A percentile compares a stretch with the other conserved stretches of the same genome.
phyloP scores from a whole-genome alignment of 495 filamentous ascomycete species.

The Penicillium flavigenum region DNA sequence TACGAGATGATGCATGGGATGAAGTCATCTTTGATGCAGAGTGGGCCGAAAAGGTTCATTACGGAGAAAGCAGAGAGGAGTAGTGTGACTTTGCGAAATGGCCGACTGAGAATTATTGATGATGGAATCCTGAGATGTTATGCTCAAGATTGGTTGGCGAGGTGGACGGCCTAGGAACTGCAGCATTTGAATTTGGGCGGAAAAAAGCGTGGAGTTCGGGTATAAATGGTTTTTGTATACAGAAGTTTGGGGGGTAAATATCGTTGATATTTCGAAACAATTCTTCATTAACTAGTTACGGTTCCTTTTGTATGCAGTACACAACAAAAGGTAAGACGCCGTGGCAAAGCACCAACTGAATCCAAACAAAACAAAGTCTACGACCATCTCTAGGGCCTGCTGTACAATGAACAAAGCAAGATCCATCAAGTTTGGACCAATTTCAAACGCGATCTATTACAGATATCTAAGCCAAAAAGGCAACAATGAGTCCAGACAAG shows the following conservation, averaged over 20 bases:
- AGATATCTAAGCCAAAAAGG: constrained; percentile 19
- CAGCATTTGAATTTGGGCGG: not conserved
- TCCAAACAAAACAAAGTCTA: not conserved
- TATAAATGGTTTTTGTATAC: not conserved
- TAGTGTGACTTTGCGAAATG: constrained; percentile 38
- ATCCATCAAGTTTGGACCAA: not conserved
- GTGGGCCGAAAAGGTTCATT: constrained; percentile 22
- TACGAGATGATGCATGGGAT: constrained; percentile 40
- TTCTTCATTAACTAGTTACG: constrained; percentile 11
- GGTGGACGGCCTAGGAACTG: constrained; percentile 26
- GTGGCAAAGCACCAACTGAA: not conserved
- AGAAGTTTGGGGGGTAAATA: not conserved
- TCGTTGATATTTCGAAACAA: not conserved
- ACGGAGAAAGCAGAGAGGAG: constrained; percentile 39
- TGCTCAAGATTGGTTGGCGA: constrained; percentile 35
- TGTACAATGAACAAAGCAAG: constrained; percentile 14
- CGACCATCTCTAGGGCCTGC: constrained; percentile 10
- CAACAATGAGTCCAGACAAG: constrained; percentile 21
- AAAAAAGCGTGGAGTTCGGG: not conserved
- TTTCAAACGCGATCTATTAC: not conserved
- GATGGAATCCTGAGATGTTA: constrained; percentile 41
- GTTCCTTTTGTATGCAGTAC: not conserved
- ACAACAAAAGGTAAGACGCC: not conserved
- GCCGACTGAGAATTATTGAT: constrained; percentile 34
- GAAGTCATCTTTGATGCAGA: not conserved